Conservation (phyloP, 2,329 filamentous ascomycete genomes). For the Arachnomyces sp. region DNA sequence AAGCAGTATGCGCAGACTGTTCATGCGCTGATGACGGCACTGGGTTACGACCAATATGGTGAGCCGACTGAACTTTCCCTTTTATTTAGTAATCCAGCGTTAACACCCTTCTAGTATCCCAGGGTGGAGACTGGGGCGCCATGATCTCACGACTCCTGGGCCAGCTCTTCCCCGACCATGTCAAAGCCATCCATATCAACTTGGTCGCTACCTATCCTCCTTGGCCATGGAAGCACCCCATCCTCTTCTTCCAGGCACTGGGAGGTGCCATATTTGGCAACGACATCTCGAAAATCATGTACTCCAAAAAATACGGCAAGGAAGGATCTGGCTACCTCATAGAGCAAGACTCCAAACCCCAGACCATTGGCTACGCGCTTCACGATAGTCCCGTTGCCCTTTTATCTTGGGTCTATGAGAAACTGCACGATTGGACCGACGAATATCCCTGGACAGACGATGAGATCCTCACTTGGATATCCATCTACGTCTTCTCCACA, state of each 20-base stretch:
- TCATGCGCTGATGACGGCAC: conserved; percentile 59
- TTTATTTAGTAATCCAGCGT: not conserved
- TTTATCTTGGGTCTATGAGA: conserved; percentile 74
- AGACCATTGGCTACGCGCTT: conserved; percentile 62
- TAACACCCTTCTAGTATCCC: conserved; percentile 25
- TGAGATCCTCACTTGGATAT: conserved; percentile 67
- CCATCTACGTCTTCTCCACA: conserved; percentile 61
- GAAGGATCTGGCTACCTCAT: conserved; percentile 50
- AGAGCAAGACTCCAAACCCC: conserved; percentile 59
- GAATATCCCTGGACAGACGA: conserved; percentile 65
- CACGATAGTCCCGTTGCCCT: conserved; percentile 62
- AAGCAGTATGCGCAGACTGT: conserved; percentile 56
- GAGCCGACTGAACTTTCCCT: conserved; percentile 6
- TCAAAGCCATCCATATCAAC: conserved; percentile 56
- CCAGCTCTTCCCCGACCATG: conserved; percentile 48
- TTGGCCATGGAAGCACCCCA: conserved; percentile 43
- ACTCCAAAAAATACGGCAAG: conserved; percentile 18
- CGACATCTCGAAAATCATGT: conserved; percentile 17
- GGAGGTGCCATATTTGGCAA: conserved; percentile 23
- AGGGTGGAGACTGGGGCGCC: conserved; percentile 64
- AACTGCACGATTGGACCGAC: conserved; percentile 69
- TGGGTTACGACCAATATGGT: conserved; percentile 57
- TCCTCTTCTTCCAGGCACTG: conserved; percentile 39
- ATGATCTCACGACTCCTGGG: conserved; percentile 56
- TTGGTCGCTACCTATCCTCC: conserved; percentile 45